Percentiles rank a stretch among this genome's conserved stretches.
Conservation (phyloP, 345 rosid species). For the Arabidopsis arenosa region DNA sequence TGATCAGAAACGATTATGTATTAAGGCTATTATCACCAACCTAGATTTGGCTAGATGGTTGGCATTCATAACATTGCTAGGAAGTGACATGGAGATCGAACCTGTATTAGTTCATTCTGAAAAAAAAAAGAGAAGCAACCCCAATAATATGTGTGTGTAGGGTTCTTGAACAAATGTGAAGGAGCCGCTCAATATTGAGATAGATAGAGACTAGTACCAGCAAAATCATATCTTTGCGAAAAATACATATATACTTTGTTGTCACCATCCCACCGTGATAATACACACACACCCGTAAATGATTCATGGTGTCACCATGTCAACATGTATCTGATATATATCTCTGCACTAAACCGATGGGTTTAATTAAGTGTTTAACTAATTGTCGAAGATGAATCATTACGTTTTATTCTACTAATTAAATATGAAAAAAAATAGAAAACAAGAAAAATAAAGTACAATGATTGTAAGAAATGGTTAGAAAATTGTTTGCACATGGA, state of each 20-base stretch:
- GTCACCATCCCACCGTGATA: constrained; percentile 1
- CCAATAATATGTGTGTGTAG: neutral
- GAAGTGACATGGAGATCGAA: neutral
- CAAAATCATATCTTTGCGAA: constrained; percentile 18
- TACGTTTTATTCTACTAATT: constrained; percentile 2
- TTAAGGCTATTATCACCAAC: neutral
- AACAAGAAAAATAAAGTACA: constrained; percentile 31
- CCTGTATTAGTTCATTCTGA: no score
- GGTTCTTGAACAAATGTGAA: constrained; percentile 6
- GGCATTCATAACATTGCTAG: neutral
- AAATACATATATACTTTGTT: neutral
- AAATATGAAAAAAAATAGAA: neutral
- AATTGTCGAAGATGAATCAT: constrained; percentile 15
- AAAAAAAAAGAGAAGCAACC: neutral
- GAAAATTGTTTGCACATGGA: constrained; percentile 41
- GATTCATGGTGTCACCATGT: neutral
- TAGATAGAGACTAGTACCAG: constrained; percentile 41
- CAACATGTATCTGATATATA: neutral
- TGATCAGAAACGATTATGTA: neutral
- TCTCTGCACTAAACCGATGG: neutral
- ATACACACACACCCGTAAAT: neutral
- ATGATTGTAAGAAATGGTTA: constrained; percentile 31
- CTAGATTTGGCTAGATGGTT: neutral
- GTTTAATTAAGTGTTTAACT: neutral
- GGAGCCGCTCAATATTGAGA: constrained; percentile 20